Base-by-base conservation (phyloP, 768 basidiomycete genomes). In the Rhizopogon rudus region DNA sequence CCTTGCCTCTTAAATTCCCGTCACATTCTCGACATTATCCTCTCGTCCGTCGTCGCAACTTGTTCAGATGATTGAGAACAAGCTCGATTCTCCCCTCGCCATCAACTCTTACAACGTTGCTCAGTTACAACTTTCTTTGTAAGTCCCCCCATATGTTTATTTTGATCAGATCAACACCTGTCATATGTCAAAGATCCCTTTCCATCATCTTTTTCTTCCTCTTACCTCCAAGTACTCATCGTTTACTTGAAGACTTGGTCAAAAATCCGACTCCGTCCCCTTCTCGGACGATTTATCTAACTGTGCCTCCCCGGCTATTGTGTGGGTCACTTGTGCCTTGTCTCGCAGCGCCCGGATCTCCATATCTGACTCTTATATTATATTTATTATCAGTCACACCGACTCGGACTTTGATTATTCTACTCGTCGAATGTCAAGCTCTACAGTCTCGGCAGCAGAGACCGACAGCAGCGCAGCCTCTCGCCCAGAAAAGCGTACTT, bases 341-440 rank as follows among this genome's bases (percentile, higher is more conserved):
- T 53, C 40, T 60, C 57, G 59, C 60, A 40, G 57, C 54, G 16
- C 40, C 37, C 61, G 56, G 43, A 52, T 57, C 44, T 41, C 42
- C 59, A 60, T 62, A 53, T 52, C 60, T 58, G 41, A 52, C 41
- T 56, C 29, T 28, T 45, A 57, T 53, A 52, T 53, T 39, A 46
- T 58, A 56, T 50, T 60, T 52, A 53, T 52, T 50, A 40, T 46
- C 66, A 77, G 75, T 63, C 63, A 73, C 57, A 66, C 73, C 50
- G 73, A 78, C 44, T 62, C 76, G 58, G 82, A 79, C 68, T 64
- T 81, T 59, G 82, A 82, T 70, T 83, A 87, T 44, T 33, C 64
- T 57, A 60, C 60, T 54, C 79, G 88, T 65, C 86, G 88, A 65
- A 90, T 91, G 89, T 90, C 89, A 70, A 78, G 80, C 67, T 88